Base-by-base conservation (phyloP, 2,329 filamentous ascomycete genomes). In the Cytospora piceae region DNA sequence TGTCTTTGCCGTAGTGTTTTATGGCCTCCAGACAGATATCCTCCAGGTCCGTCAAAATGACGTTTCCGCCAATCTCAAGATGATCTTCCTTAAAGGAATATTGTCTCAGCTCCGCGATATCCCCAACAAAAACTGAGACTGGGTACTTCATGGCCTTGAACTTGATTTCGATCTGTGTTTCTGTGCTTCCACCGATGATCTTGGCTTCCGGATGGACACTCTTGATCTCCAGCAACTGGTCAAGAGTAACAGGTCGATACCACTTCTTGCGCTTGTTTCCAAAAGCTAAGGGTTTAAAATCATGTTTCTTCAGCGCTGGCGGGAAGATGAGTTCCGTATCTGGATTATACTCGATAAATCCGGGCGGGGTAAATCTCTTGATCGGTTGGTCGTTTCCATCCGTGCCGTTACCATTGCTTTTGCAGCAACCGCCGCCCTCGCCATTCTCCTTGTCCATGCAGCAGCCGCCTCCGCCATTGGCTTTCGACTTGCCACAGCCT, bases 161-260 rank as follows among this genome's bases (percentile, higher is more conserved):
- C 78, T 97, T 97, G 79, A 96, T 91, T 78, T 99, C 95, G 67
- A 99, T 98, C 77, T 98, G 95, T 0, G 94, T 98, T 77, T 99
- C 95, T 2, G 94, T 96, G 75, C 93, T 97, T 68, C 95, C 95
- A 58, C 93, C 94, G 68, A 99, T 97, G 68, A 99, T 88, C 77
- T 98, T 99, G 5, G 94, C 93, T 31, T 89, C 87, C 0, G 94
- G 94, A 70, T 93, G 90, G 0, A 86, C 88, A 72, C 84, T 88
- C 81, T 98, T 98, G 79, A 99, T 97, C 74, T 97, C 90, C 20
- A 98, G 84, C 20, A 99, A 82, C 74, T 99, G 94, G 49, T 92
- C 83, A 20, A 98, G 75, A 0, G 92, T 97, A 37, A 93, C 90
- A 0, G 95, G 95, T 20, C 95, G 86, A 75, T 93, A 96, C 95